Evolutionary conservation across 345 rosid genomes (phyloP).

Genomic region (Eucalyptus polybractea): DNA sequence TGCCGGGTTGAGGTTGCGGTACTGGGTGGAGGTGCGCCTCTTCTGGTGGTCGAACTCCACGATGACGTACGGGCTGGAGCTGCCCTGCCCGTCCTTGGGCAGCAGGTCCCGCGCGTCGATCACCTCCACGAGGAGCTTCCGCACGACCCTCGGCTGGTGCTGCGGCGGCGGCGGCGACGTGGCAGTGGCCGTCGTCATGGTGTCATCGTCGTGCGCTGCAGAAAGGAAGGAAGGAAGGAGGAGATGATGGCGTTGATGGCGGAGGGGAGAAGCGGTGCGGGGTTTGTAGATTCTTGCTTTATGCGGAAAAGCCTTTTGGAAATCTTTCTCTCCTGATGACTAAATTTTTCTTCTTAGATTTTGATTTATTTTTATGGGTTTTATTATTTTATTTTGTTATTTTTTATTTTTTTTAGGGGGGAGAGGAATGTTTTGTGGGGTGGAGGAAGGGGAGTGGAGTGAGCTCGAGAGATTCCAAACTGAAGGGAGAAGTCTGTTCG

Average conservation of each 20-base stretch:
- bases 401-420: background rate
- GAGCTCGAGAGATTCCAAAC: conserved; percentile 14
- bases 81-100: conserved; percentile 93
- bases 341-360: background rate
- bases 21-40: conserved; percentile 55
- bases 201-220: background rate
- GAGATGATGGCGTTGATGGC: background rate
- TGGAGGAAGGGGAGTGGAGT: conserved; percentile 15
- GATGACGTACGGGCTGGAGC: conserved; percentile 80
- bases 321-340: background rate
- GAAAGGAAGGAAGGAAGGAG: background rate
- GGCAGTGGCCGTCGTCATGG: conserved; percentile 22
- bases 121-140: conserved; percentile 62
- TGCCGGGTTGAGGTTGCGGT: conserved; percentile 72
- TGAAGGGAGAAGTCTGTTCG: background rate
- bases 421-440: background rate
- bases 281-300: background rate
- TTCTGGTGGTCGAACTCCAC: conserved; percentile 81
- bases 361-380: background rate
- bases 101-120: conserved; percentile 75
- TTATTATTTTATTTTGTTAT: background rate
- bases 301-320: background rate
- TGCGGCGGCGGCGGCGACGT: conserved; percentile 11
- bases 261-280: background rate
- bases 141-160: conserved; percentile 12